phyloP scores from a whole-genome alignment of 345 rosid species.

The Camelina neglecta region DNA sequence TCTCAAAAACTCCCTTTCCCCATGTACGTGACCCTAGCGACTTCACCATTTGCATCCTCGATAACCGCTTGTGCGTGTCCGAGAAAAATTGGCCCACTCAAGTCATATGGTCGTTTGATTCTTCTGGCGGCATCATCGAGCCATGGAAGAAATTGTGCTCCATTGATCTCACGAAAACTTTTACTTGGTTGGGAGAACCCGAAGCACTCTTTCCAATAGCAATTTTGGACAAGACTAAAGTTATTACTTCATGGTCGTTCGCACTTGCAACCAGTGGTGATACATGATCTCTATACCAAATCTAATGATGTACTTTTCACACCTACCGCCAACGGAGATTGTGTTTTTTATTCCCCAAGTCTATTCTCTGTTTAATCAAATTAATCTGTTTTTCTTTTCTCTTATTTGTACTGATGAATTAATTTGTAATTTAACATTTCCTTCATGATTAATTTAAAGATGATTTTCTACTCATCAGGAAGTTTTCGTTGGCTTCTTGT shows the following conservation, averaged over 20 bases:
- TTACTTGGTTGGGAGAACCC: not conserved
- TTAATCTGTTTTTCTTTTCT: too few relatives aligned
- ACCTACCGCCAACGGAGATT: too few relatives aligned
- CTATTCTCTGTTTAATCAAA: too few relatives aligned
- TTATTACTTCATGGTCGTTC: not conserved
- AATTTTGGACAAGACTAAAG: conserved; percentile 10
- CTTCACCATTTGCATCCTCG: not conserved
- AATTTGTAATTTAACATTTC: too few relatives aligned
- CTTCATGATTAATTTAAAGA: too few relatives aligned
- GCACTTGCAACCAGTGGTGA: not conserved
- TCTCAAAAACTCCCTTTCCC: conserved; percentile 1
- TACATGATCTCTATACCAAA: conserved; percentile 6
- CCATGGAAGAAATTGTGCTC: not conserved
- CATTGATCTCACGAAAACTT: not conserved
- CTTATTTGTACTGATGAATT: too few relatives aligned
- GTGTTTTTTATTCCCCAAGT: too few relatives aligned
- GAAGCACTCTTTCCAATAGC: not conserved
- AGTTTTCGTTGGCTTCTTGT: too few relatives aligned
- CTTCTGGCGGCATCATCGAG: not conserved
- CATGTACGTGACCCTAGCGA: not conserved
- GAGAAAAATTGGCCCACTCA: not conserved
- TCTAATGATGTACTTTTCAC: not conserved
- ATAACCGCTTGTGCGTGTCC: not conserved
- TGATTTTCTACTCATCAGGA: too few relatives aligned
- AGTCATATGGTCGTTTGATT: not conserved